Conservation (phyloP, 768 basidiomycete species). For the Pulveroboletus sp. region DNA sequence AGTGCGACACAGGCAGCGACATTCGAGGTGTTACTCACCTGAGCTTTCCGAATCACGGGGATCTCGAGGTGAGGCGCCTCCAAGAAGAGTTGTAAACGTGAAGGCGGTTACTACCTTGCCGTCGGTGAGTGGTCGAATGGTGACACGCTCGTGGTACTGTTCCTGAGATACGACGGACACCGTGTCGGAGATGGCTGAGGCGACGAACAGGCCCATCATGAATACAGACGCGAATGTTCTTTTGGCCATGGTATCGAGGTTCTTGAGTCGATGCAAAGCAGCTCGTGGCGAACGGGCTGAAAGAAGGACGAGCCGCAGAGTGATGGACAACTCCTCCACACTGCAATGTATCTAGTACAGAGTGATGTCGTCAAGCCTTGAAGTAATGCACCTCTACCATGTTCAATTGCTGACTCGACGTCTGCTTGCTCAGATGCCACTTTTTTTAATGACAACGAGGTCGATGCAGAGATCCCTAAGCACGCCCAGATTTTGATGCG, state of each 20-base stretch:
- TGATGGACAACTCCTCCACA: not conserved
- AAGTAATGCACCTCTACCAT: too few species aligned
- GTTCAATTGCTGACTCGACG: too few species aligned
- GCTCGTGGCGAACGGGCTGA: too few species aligned
- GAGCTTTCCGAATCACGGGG: constrained; percentile 42
- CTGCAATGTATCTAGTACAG: too few species aligned
- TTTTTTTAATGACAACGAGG: too few species aligned
- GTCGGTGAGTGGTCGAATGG: constrained; percentile 62
- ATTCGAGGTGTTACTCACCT: constrained; percentile 40
- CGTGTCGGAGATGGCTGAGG: not conserved
- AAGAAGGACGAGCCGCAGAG: too few species aligned
- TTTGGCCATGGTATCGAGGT: constrained; percentile 2
- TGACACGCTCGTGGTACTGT: constrained; percentile 46
- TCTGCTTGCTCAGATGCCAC: too few species aligned
- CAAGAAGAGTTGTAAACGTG: constrained; percentile 65
- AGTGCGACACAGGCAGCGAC: not conserved
- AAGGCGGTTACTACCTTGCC: constrained; percentile 81
- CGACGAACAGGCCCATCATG: constrained; percentile 8
- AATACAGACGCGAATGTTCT: constrained; percentile 1
- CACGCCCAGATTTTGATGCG: too few species aligned
- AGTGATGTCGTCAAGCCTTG: too few species aligned
- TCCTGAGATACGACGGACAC: constrained; percentile 19
- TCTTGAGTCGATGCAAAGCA: too few species aligned
- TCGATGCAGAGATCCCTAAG: too few species aligned
- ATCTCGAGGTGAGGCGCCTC: constrained; percentile 50